Evolutionary conservation across 176 grass and related monocot genomes (phyloP).

Genomic region (Urochloa ruziziensis): DNA sequence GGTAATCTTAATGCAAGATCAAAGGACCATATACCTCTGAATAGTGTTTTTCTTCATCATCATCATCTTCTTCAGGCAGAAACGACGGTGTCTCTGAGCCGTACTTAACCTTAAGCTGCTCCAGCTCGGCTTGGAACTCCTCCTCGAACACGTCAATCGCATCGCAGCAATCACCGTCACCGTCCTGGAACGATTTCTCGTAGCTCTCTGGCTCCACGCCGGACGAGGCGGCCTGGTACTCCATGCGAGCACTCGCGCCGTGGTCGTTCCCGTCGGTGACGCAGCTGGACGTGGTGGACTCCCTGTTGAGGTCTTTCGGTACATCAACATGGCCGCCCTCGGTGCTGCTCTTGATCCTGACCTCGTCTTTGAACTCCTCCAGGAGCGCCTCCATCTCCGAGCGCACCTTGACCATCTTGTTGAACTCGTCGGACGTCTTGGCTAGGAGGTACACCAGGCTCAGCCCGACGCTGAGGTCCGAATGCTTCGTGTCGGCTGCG

Average conservation of each 20-base stretch:
- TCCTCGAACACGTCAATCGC: slow-evolving; percentile 54
- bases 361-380: slow-evolving; percentile 34
- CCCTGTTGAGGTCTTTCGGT: not conserved
- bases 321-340: not conserved
- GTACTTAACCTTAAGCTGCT: slow-evolving; percentile 34
- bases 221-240: slow-evolving; percentile 2
- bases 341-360: not conserved
- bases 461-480: slow-evolving; percentile 37
- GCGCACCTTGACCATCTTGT: slow-evolving; percentile 57
- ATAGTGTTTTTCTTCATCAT: not conserved
- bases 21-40: slow-evolving; percentile 23
- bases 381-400: slow-evolving; percentile 60
- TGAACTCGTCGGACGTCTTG: slow-evolving; percentile 60
- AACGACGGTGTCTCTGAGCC: not conserved
- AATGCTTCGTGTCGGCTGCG: not conserved
- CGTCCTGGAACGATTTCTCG: not conserved
- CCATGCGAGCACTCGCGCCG: not conserved
- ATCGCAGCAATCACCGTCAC: slow-evolving; percentile 14
- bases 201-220: not conserved
- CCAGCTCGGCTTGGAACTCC: slow-evolving; percentile 51
- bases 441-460: slow-evolving; percentile 55
- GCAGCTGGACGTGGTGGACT: slow-evolving; percentile 43
- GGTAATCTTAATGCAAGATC: too few species aligned
- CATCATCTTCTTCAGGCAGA: not conserved
- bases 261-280: slow-evolving; percentile 25